phyloP scores from a whole-genome alignment of 176 grass and related monocot genomes.

The Calamus simplicifolius region DNA sequence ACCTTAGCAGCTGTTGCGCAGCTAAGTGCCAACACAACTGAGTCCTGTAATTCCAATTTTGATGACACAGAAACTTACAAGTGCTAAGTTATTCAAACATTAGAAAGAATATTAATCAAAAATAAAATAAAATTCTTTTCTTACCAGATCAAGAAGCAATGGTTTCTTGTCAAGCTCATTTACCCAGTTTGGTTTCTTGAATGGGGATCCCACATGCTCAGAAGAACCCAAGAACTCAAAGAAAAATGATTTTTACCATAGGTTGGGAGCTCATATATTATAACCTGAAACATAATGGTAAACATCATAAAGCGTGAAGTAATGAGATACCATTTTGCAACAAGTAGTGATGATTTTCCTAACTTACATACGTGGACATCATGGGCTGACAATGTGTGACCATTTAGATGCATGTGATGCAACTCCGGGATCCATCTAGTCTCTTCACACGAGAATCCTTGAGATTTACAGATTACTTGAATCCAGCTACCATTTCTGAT shows the following conservation, averaged over 20 bases:
- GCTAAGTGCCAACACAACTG: constrained; percentile 74
- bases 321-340: constrained; percentile 1
- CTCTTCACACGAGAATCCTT: constrained; percentile 26
- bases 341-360: background rate
- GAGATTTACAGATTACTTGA: constrained; percentile 29
- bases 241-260: constrained; percentile 70
- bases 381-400: constrained; percentile 30
- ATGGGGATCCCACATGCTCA: constrained; percentile 16
- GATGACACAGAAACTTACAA: constrained; percentile 9
- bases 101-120: constrained; percentile 16
- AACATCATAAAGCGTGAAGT: background rate
- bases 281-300: constrained; percentile 42
- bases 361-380: constrained; percentile 98
- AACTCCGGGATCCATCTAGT: constrained; percentile 38
- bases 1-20: constrained; percentile 59
- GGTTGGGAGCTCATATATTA: constrained; percentile 67
- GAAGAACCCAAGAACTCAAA: constrained; percentile 40
- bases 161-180: constrained; percentile 49
- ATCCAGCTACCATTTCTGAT: constrained; percentile 56
- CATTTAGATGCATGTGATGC: constrained; percentile 46
- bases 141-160: constrained; percentile 66
- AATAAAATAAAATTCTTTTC: constrained; percentile 5
- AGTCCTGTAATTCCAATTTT: constrained; percentile 31
- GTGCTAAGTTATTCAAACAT: constrained; percentile 10
- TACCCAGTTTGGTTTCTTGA: constrained; percentile 71